phyloP scores from a whole-genome alignment of 73 alveolate species.

The Tetrahymena thermophila region DNA sequence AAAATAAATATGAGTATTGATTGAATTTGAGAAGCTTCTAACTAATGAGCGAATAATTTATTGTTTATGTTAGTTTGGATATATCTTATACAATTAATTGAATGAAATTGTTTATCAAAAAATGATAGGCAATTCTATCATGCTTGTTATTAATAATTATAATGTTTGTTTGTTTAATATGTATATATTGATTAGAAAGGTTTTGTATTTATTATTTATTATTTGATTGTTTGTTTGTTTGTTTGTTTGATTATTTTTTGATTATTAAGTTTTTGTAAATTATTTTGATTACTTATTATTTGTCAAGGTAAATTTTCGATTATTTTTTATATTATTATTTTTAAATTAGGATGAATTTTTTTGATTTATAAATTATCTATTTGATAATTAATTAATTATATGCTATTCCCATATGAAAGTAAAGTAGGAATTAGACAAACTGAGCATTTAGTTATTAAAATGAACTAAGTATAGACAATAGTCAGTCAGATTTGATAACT shows the following conservation, averaged over 20 bases:
- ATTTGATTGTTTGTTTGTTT: neutral
- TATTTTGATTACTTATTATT: neutral
- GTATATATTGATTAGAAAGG: neutral
- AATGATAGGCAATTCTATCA: neutral
- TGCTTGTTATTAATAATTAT: neutral
- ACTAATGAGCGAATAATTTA: neutral
- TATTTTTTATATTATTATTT: neutral
- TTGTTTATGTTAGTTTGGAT: neutral
- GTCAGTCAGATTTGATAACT: neutral
- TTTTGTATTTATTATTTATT: neutral
- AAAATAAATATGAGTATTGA: neutral
- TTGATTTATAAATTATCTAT: neutral
- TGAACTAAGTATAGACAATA: neutral
- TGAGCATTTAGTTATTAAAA: neutral
- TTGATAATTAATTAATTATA: neutral
- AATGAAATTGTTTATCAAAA: neutral
- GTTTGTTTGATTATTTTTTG: neutral
- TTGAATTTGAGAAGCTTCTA: neutral
- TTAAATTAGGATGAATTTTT: neutral
- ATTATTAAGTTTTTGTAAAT: too few species aligned
- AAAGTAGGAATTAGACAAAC: neutral
- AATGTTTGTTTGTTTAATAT: neutral
- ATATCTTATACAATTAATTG: neutral
- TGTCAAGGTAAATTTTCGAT: neutral
- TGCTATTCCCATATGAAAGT: neutral